Evolutionary conservation across 2,329 filamentous ascomycete genomes (phyloP), one percentile per base, ranked within the genome.

Genomic region (Alternaria burnsii): DNA sequence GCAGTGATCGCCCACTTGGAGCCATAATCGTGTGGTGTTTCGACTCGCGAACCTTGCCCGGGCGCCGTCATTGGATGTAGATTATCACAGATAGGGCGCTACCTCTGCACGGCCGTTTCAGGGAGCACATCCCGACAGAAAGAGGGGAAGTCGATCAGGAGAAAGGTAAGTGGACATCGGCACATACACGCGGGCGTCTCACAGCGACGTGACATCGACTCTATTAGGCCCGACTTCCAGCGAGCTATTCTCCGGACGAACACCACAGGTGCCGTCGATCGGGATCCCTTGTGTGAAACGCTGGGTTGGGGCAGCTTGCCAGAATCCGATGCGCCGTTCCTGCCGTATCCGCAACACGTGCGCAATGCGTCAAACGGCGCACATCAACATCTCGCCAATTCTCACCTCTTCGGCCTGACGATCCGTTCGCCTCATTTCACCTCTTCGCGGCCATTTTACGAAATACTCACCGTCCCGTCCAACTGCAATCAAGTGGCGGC

Each of bases 91-190:
- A 28, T 32, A 38, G 38, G 12, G 41, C 58, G 54, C 58, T 61
- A 63, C 40, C 18, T 28, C 57, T 58, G 58, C 58, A 63, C 51
- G 58, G 44, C 58, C 54, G 57, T 59, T 57, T 58, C 54, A 55
- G 47, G 51, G 48, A 42, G 18, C 38, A 44, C 43, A 48, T 52
- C 34, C 46, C 46, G 52, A 40, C 42, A 41, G 51, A 61, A 61
- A 55, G 55, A 51, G 55, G 59, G 59, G 55, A 55, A 59, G 50
- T 44, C 32, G 50, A 54, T 58, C 51, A 58, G 43, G 43, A 58
- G 58, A 47, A 52, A 32, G 30, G 30, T n/a, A 57, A 36, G 28
- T 60, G 22, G 41, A 30, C 32, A 48, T 16, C 18, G 54, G 38
- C 50, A 54, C 5, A 22, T 56, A 44, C 20, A 50, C 28, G 38